Percentiles rank a stretch among this genome's conserved stretches.
phyloP scores from a whole-genome alignment of 768 basidiomycete genomes.

The Mycena crocata region DNA sequence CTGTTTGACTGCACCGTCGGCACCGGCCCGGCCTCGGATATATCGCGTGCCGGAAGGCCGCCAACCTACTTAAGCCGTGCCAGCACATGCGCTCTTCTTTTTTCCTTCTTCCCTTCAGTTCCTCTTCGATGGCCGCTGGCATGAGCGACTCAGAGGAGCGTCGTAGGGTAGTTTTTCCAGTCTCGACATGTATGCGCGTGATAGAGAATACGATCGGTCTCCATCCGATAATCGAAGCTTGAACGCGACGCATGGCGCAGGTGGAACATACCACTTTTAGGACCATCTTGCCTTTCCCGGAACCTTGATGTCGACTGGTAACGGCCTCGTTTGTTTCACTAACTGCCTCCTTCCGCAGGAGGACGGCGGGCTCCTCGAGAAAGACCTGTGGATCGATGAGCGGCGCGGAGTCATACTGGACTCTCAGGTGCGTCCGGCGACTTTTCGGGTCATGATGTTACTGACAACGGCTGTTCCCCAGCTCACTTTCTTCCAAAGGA shows the following conservation, averaged over 20 bases:
- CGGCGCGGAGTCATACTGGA: constrained; percentile 78
- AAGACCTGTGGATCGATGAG: constrained; percentile 88
- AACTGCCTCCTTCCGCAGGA: constrained; percentile 86
- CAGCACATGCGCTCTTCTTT: neutral
- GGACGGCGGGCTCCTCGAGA: constrained; percentile 78
- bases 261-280: constrained; percentile 22
- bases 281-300: constrained; percentile 19
- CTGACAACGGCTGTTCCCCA: constrained; percentile 39
- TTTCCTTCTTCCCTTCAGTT: neutral
- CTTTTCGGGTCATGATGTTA: neutral
- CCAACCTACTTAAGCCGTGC: neutral
- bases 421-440: constrained; percentile 64
- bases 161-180: neutral
- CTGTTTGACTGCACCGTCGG: too few species aligned
- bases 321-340: constrained; percentile 86
- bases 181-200: constrained; percentile 16
- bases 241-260: constrained; percentile 19
- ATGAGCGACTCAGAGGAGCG: neutral
- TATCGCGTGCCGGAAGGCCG: neutral
- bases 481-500: constrained; percentile 75
- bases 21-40: too few species aligned
- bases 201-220: constrained; percentile 23
- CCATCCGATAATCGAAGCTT: constrained; percentile 17
- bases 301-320: constrained; percentile 56
- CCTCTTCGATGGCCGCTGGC: neutral